phyloP scores from a whole-genome alignment of 352 stramenopile genomes.

The Phytophthora cryptogea region DNA sequence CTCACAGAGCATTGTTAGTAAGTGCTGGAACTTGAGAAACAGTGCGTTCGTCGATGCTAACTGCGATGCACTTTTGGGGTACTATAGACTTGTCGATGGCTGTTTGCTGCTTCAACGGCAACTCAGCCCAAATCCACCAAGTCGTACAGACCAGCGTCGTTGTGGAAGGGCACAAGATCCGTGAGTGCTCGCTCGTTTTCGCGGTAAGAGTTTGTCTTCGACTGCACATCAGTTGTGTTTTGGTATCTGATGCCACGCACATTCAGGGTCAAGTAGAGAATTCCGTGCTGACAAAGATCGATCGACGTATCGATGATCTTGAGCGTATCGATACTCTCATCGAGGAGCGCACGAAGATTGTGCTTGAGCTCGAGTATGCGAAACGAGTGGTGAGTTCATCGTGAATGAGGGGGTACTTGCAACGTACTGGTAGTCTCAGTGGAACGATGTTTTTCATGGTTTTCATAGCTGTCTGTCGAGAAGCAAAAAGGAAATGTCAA shows the following conservation, averaged over 20 bases:
- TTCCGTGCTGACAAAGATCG: constrained; percentile 42
- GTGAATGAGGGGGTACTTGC: not conserved
- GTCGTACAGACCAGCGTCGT: constrained; percentile 9
- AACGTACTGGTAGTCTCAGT: not conserved
- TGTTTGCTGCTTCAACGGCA: constrained; percentile 34
- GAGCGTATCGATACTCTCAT: constrained; percentile 47
- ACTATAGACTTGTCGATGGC: constrained; percentile 36
- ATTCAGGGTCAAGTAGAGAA: constrained; percentile 47
- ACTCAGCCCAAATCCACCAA: constrained; percentile 21
- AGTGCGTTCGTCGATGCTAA: not conserved
- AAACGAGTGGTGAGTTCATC: constrained; percentile 50
- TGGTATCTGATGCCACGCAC: not conserved
- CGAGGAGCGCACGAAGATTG: constrained; percentile 47
- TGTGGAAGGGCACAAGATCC: constrained; percentile 24
- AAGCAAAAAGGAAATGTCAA: constrained; percentile 67
- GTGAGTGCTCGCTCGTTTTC: constrained; percentile 28
- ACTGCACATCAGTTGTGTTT: not conserved
- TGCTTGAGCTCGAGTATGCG: constrained; percentile 75
- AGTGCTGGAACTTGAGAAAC: constrained; percentile 2
- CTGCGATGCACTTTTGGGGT: not conserved
- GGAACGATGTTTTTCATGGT: not conserved
- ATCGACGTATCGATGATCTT: constrained; percentile 44
- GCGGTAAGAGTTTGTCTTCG: constrained; percentile 19
- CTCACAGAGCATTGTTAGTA: constrained; percentile 57
- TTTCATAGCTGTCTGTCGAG: constrained; percentile 48